Base-by-base conservation (phyloP, 148 eudicot genomes). In the Diospyros lotus region DNA sequence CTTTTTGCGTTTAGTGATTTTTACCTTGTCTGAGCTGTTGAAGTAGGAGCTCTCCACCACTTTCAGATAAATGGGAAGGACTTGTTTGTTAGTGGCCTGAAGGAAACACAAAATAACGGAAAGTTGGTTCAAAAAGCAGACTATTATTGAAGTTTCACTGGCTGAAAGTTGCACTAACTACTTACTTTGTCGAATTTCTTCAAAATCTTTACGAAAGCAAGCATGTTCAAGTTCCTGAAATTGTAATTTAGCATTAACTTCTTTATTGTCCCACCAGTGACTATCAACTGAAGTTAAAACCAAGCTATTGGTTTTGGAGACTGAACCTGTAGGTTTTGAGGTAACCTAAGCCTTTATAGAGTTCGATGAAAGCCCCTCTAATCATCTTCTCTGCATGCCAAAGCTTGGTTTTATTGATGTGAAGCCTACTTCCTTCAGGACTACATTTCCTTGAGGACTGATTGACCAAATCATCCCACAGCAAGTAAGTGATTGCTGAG, bases 171-270 rank as follows among this genome's bases (percentile, higher is more conserved):
- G 58, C 58, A 73, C 68, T 15, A 1, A 73, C 64, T 40, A 77
- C 97, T 87, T 82, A 93, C 99, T 87, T 89, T 93, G 87, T 95
- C 99, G 70, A 93, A 87, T 80, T 93, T 95, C 87, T 95, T 88
- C 80, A 95, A 80, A 43, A 95, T 93, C 82, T 93, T 95, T 45
- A 73, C 90, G 65, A 95, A 95, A 69, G 97, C 97, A 79, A 93
- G 91, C 97, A 92, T 87, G 89, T 95, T 95, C 84, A 95, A 82
- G 84, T 90, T 90, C 98, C 99, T 95, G 84, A 60, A 80, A 79
- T 75, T 71, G 75, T 82, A 13, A 63, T 45, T 69, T 9, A 53
- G 18, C 42, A 51, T 4, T n/a, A 48, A 48, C 52, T 8, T 48
- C 8, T 48, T 48, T 8, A 48, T 28, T 28, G 9, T 61, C 13